Percentiles rank a stretch among this genome's conserved stretches.
Evolutionary conservation across 1,139 yeast species (phyloP).

Genomic region (Blastobotrys indianensis): DNA sequence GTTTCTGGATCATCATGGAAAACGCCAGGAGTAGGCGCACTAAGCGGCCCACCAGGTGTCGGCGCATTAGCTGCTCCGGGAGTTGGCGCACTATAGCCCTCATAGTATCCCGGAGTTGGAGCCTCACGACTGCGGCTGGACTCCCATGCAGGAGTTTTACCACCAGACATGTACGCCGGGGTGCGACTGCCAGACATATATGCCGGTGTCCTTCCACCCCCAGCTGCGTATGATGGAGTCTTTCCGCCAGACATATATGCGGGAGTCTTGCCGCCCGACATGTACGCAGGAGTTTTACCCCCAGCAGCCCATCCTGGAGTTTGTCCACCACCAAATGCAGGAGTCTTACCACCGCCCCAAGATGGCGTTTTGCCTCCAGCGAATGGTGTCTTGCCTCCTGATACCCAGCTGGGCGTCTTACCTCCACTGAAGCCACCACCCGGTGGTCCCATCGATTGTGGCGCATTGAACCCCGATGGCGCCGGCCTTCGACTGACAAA

Average conservation of each 20-base stretch:
- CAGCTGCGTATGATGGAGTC: slow-evolving; percentile 42
- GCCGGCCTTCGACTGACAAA: slow-evolving; percentile 39
- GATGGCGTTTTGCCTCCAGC: slow-evolving; percentile 40
- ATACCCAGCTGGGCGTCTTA: slow-evolving; percentile 44
- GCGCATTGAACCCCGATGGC: not conserved
- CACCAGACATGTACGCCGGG: slow-evolving; percentile 40
- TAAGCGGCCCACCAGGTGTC: slow-evolving; percentile 41
- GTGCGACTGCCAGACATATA: slow-evolving; percentile 40
- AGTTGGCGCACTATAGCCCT: slow-evolving; percentile 34
- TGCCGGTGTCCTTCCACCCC: slow-evolving; percentile 38
- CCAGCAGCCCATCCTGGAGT: slow-evolving; percentile 39
- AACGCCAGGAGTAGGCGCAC: slow-evolving; percentile 39
- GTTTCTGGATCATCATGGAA: slow-evolving; percentile 36
- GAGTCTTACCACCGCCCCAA: slow-evolving; percentile 40
- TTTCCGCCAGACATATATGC: slow-evolving; percentile 41
- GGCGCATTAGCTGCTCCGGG: slow-evolving; percentile 33
- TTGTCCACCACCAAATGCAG: slow-evolving; percentile 39
- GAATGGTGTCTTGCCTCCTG: slow-evolving; percentile 34
- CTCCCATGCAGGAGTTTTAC: slow-evolving; percentile 36
- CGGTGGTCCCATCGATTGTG: slow-evolving; percentile 9
- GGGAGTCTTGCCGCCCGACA: slow-evolving; percentile 38
- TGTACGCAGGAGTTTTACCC: slow-evolving; percentile 38
- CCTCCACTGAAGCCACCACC: slow-evolving; percentile 29
- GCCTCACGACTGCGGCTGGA: slow-evolving; percentile 26
- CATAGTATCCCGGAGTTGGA: slow-evolving; percentile 46